These are phyloP conservation scores for Populus tomentosa DNA, from an alignment of 441 rosid species.

Conservation along the genomic window DNA sequence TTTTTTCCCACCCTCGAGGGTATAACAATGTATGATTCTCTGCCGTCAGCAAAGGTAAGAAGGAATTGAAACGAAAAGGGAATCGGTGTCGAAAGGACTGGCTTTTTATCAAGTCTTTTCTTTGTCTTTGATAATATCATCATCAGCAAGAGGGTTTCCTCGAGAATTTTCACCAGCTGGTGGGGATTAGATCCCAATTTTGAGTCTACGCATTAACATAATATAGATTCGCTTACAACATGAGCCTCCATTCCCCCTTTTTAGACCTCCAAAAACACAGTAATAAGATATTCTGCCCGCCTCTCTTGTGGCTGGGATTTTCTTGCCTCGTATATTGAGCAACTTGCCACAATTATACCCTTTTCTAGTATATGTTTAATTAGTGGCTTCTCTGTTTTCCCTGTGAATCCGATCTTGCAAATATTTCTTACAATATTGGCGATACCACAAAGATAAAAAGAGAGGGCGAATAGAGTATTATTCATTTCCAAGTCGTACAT, in stretches of 20 bases:
- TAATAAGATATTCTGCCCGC: constrained; percentile 23
- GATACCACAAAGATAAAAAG: background rate
- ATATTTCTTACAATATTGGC: constrained; percentile 11
- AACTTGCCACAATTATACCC: constrained; percentile 28
- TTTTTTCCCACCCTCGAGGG: background rate
- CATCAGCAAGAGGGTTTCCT: constrained; percentile 33
- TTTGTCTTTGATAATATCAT: constrained; percentile 34
- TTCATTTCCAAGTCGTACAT: background rate
- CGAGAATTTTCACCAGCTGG: constrained; percentile 29
- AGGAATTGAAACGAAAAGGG: constrained; percentile 9
- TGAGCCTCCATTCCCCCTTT: constrained; percentile 15
- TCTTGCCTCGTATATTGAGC: constrained; percentile 15
- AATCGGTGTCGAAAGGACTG: constrained; percentile 26
- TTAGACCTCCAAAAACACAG: constrained; percentile 19
- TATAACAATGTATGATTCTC: constrained; percentile 31
- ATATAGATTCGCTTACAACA: constrained; percentile 26
- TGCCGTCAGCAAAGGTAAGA: constrained; percentile 25
- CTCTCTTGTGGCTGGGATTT: constrained; percentile 22
- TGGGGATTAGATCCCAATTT: constrained; percentile 49
- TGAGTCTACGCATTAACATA: constrained; percentile 15
- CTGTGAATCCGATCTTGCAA: constrained; percentile 15
- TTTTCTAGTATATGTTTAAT: constrained; percentile 9
- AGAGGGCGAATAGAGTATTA: background rate
- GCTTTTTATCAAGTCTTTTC: constrained; percentile 24
- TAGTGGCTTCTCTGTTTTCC: constrained; percentile 12